Conservation (phyloP, 202 grass and related monocot genomes). For the Musa balbisiana region DNA sequence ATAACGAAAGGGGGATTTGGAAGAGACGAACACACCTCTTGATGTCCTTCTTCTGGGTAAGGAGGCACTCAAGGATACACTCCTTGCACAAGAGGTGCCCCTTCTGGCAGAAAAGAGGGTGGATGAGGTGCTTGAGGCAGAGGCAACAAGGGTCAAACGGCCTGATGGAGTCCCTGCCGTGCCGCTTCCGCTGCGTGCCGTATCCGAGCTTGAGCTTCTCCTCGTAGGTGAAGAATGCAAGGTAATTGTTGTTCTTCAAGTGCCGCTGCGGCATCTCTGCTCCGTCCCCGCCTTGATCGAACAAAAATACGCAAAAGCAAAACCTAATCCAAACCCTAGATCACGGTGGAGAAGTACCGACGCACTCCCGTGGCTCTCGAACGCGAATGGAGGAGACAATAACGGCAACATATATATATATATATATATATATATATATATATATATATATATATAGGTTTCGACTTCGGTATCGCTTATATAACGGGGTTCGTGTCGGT, state of each 20-base stretch:
- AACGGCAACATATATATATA: no score
- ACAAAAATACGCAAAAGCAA: background rate
- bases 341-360: background rate
- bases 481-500: no score
- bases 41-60: constrained; percentile 96
- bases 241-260: constrained; percentile 99
- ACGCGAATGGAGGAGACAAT: no score
- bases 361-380: no score
- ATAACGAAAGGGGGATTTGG: background rate
- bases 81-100: constrained; percentile 95
- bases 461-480: no score
- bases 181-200: constrained; percentile 95
- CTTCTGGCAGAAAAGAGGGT: constrained; percentile 81
- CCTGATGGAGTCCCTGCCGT: constrained; percentile 98
- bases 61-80: constrained; percentile 95
- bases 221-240: constrained; percentile 99
- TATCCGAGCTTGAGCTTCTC: constrained; percentile 98
- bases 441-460: no score
- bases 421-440: no score
- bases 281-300: background rate
- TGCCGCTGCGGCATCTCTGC: constrained; percentile 90
- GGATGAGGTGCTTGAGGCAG: constrained; percentile 82
- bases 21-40: constrained; percentile 42
- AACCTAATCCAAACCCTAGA: constrained; percentile 6
- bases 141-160: constrained; percentile 95